Percentiles rank a stretch among this genome's conserved stretches.
These are phyloP conservation scores for Melanogaster broomeanus DNA, from an alignment of 768 basidiomycete genomes.

Conservation along the genomic window DNA sequence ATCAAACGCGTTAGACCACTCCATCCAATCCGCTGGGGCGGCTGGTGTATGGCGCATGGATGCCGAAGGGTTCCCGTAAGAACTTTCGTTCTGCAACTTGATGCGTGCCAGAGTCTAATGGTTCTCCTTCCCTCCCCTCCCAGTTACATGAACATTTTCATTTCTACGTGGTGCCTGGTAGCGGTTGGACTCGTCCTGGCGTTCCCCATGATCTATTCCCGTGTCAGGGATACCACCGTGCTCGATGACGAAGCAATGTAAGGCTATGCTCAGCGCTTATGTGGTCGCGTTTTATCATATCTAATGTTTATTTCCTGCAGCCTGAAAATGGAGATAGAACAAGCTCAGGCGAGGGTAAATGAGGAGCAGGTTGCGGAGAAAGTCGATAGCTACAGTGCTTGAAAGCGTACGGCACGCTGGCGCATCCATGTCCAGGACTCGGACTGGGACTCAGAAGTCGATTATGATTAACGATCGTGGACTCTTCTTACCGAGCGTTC, in stretches of 20 bases:
- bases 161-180: constrained; percentile 71
- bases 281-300: too few species aligned
- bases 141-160: constrained; percentile 67
- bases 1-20: constrained; percentile 50
- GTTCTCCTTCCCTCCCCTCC: not conserved
- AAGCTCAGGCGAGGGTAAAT: not conserved
- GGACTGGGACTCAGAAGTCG: too few species aligned
- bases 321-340: constrained; percentile 6
- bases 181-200: constrained; percentile 62
- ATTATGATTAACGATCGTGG: too few species aligned
- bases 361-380: not conserved
- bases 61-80: constrained; percentile 62
- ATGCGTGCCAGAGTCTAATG: not conserved
- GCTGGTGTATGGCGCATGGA: constrained; percentile 74
- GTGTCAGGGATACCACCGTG: constrained; percentile 60
- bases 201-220: constrained; percentile 71
- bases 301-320: not conserved
- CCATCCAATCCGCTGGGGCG: constrained; percentile 73
- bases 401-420: not conserved
- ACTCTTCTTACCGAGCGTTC: too few species aligned
- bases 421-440: too few species aligned
- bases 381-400: not conserved
- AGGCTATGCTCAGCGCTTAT: constrained; percentile 18
- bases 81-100: constrained; percentile 7
- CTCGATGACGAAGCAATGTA: constrained; percentile 57